Conservation (phyloP, 345 rosid genomes). For the Geranium brycei region DNA sequence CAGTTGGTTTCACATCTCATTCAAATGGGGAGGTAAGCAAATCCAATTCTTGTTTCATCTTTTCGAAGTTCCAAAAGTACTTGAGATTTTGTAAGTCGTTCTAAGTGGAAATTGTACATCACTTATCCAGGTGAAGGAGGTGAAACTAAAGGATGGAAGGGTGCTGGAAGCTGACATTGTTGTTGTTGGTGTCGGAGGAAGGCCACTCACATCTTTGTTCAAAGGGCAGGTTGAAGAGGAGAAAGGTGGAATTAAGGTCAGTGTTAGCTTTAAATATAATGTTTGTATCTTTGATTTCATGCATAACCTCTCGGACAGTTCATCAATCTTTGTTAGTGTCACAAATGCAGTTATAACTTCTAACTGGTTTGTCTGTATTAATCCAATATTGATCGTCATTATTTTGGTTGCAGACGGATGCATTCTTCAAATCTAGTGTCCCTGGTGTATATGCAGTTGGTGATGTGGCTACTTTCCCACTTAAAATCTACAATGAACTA, state of each 20-base stretch:
- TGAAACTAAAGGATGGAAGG: conserved; percentile 81
- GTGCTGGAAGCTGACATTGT: conserved; percentile 89
- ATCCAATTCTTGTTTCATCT: conserved; percentile 1
- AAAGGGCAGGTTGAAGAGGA: conserved; percentile 92
- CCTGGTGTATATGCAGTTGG: conserved; percentile 90
- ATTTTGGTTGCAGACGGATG: conserved; percentile 58
- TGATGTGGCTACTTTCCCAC: conserved; percentile 77
- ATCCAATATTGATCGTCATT: background rate
- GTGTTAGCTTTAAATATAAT: conserved; percentile 8
- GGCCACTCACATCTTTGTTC: conserved; percentile 63
- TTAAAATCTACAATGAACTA: conserved; percentile 66
- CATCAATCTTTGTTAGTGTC: background rate
- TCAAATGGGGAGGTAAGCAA: conserved; percentile 65
- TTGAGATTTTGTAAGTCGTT: background rate
- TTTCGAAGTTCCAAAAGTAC: background rate
- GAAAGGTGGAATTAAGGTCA: conserved; percentile 89
- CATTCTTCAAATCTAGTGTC: conserved; percentile 66
- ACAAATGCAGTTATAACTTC: background rate
- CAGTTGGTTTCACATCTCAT: conserved; percentile 71
- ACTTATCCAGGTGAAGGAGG: conserved; percentile 68
- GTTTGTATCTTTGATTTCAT: background rate
- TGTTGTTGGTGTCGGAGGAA: conserved; percentile 95
- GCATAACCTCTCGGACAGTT: background rate
- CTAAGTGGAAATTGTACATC: background rate
- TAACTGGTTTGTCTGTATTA: background rate